Percentiles rank a stretch among this genome's conserved stretches.
Evolutionary conservation across 306 rosid genomes (phyloP).

Genomic region (Acacia melanoxylon): DNA sequence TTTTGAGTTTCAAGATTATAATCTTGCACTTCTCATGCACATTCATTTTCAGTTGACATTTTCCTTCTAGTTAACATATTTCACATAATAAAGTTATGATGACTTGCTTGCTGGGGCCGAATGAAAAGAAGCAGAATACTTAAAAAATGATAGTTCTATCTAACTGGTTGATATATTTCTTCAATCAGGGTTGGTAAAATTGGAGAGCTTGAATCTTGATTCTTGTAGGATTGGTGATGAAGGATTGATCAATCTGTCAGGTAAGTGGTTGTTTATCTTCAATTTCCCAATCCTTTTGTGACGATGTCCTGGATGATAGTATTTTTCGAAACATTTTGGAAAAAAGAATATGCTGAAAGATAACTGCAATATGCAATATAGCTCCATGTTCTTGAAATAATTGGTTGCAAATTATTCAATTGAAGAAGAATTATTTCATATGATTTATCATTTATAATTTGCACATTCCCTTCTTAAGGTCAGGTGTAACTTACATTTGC

Average conservation of each 20-base stretch:
- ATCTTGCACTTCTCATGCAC: background rate
- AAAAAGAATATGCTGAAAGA: slow-evolving; percentile 1
- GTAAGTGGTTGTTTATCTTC: slow-evolving; percentile 42
- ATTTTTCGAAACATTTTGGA: background rate
- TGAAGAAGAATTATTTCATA: slow-evolving; percentile 25
- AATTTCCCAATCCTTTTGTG: background rate
- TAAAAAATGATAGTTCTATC: slow-evolving; percentile 11
- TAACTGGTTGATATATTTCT: slow-evolving; percentile 26
- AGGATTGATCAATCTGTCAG: slow-evolving; percentile 77
- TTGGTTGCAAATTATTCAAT: slow-evolving; percentile 10
- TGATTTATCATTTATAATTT: slow-evolving; percentile 24
- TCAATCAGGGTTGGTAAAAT: slow-evolving; percentile 65
- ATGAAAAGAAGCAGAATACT: slow-evolving; percentile 9
- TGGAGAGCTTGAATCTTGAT: slow-evolving; percentile 94
- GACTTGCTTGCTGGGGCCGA: slow-evolving; percentile 14
- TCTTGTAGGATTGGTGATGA: slow-evolving; percentile 83
- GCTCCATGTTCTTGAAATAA: slow-evolving; percentile 4
- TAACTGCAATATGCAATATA: slow-evolving; percentile 6
- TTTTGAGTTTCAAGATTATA: background rate
- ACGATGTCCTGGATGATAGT: slow-evolving; percentile 1
- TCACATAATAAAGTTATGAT: slow-evolving; percentile 4
- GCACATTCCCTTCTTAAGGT: slow-evolving; percentile 24
- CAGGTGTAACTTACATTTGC: slow-evolving; percentile 26
- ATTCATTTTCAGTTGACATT: slow-evolving; percentile 5
- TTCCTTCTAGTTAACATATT: background rate